Evolutionary conservation across 1,284 basidiomycete genomes (phyloP), one percentile per base, ranked within the genome.

Genomic region (Apiotrichum akiyoshidainum): DNA sequence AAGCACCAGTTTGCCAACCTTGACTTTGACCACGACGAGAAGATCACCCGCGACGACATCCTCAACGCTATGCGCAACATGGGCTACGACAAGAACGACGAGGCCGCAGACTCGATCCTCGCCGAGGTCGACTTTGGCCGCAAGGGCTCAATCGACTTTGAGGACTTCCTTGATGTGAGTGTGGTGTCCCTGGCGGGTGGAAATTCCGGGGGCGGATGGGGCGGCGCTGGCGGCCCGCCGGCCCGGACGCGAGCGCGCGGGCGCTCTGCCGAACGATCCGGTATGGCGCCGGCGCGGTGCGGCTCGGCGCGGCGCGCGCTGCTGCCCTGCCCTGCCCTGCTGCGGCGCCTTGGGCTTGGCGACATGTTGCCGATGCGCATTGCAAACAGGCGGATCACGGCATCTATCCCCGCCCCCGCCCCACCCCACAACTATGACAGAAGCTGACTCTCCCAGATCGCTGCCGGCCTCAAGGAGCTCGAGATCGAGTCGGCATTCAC

Each of bases 391-490:
- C 26, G 26, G 26, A 31, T 31, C 26, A 7, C 16, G 40, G 40
- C n/a, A 4, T 8, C 40, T 4, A 4, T 8, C n/a, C 3, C n/a
- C 40, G n/a, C 13, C 10, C 17, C 16, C 40, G 16, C 16, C 40
- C 40, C 40, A 41, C 26, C 26, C 8, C n/a, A 17, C 5, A 40
- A n/a, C 35, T 9, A 26, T n/a, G n/a, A n/a, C 33, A 35, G 3
- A n/a, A 22, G 13, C 22, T 19, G 11, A 34, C 26, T 67, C 33
- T 10, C 26, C 26, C 21, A 90, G 85, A 85, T 92, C 51, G 92
- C 88, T 59, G 89, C 87, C 2, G 87, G 85, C 52, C 78, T 93
- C 63, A 91, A 91, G 74, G 89, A 92, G 66, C 83, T 92, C 19
- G 63, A 72, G 51, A 62, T 83, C 83, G 57, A 85, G 85, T 70